These are phyloP conservation scores for Kondoa malvinella DNA, from an alignment of 768 basidiomycete genomes.

Conservation along the genomic window DNA sequence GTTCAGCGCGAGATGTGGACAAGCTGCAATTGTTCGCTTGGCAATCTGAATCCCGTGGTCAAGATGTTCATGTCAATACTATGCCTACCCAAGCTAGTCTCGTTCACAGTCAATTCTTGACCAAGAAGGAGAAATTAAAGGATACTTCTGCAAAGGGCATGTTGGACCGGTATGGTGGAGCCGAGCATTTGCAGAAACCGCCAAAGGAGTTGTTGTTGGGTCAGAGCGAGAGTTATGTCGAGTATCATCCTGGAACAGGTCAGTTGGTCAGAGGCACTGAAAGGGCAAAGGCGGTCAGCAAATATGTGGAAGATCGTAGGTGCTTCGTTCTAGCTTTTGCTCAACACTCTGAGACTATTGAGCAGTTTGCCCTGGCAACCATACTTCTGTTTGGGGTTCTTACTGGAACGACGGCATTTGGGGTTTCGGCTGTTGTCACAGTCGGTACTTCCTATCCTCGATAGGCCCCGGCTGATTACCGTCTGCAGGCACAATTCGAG, in stretches of 20 bases:
- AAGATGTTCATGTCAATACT: conserved; percentile 86
- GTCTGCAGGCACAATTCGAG: conserved; percentile 54
- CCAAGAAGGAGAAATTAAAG: conserved; percentile 82
- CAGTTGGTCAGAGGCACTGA: conserved; percentile 82
- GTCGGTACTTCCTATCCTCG: conserved; percentile 30
- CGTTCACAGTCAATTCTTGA: conserved; percentile 70
- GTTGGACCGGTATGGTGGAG: conserved; percentile 83
- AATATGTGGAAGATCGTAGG: conserved; percentile 95
- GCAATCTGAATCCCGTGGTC: conserved; percentile 82
- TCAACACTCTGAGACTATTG: neutral
- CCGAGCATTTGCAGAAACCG: conserved; percentile 70
- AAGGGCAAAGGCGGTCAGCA: conserved; percentile 66
- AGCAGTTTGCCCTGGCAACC: conserved; percentile 75
- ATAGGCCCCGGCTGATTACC: conserved; percentile 36
- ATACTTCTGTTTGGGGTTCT: conserved; percentile 93
- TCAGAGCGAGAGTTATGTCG: conserved; percentile 92
- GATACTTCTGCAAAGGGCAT: conserved; percentile 78
- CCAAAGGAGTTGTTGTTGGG: conserved; percentile 84
- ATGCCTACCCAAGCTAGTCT: conserved; percentile 92
- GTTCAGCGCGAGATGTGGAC: conserved; percentile 84
- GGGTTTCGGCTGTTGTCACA: conserved; percentile 95
- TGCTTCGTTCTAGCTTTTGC: conserved; percentile 29
- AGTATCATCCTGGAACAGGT: conserved; percentile 72
- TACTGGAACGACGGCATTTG: conserved; percentile 67
- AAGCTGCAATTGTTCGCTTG: conserved; percentile 89